Base-by-base conservation (phyloP, 2,329 filamentous ascomycete genomes). In the Pyrenophora graminea region DNA sequence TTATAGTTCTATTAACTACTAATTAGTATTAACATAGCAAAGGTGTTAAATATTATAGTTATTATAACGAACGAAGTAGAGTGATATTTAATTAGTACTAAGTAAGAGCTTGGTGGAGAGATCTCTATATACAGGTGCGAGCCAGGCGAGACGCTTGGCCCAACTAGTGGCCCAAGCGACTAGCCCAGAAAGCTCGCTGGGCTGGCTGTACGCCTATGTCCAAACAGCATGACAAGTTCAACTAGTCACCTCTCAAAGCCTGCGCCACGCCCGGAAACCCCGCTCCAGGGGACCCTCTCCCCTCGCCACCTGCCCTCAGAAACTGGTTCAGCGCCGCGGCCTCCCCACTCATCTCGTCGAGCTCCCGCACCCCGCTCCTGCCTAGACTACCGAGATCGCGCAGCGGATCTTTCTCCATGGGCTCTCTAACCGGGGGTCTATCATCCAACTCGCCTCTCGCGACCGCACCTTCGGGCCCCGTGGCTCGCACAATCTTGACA, bases 391-490 rank as follows among this genome's bases (percentile, higher is more conserved):
- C 39, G 4, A 66, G 19, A 18, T 47, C 44, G 3, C 8, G 45
- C 17, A 67, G 21, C 4, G 53, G 49, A 44, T 58, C 42, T 1
- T 39, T 38, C 1, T 58, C 53, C 8, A 41, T 34, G 7, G 44
- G n/a, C 21, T 58, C 50, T n/a, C 57, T 32, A 1, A 46, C 44
- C 0, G 69, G 68, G 13, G 67, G 61, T 30, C 17, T 27, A 39
- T 72, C 68, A 6, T 67, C 64, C 23, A 70, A 38, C 34, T 59
- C 51, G 23, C 70, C 69, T 1, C 52, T 19, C 7, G 59, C 57
- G 3, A 73, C 66, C 7, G 45, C 34, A 2, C 68, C 45, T 23
- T 68, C 68, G 1, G 59, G 43, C 2, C 67, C 68, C 2, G 36
- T 37, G 0, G 61, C 47, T 15, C 66, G 57, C n/a, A 25, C 19